These are phyloP conservation scores for Hanseniaspora gamundiae DNA, from an alignment of 1,139 yeast species.

Conservation along the genomic window DNA sequence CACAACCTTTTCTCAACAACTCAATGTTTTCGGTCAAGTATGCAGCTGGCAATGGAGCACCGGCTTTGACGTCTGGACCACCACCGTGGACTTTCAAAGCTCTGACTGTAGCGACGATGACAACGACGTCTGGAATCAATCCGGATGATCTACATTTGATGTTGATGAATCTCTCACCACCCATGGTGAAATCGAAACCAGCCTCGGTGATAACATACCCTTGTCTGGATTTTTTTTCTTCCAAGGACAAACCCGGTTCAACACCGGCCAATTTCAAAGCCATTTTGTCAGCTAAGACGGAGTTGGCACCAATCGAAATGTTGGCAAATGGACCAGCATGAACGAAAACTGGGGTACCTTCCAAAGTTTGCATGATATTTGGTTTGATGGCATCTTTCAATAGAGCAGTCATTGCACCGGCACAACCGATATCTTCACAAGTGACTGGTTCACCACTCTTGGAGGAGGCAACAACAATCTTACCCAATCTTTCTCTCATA, in stretches of 20 bases:
- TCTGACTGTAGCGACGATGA: slow-evolving; percentile 93
- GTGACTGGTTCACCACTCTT: slow-evolving; percentile 81
- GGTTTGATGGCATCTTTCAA: slow-evolving; percentile 97
- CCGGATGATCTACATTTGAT: slow-evolving; percentile 94
- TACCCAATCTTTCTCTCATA: slow-evolving; percentile 82
- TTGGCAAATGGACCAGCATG: slow-evolving; percentile 99
- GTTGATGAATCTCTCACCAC: slow-evolving; percentile 95
- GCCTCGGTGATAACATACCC: slow-evolving; percentile 97
- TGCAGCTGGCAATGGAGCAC: slow-evolving; percentile 78
- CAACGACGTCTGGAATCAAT: slow-evolving; percentile 80
- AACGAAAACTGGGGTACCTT: slow-evolving; percentile 95
- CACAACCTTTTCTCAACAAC: slow-evolving; percentile 70
- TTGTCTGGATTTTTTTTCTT: slow-evolving; percentile 46
- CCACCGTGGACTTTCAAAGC: slow-evolving; percentile 98
- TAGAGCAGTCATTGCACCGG: slow-evolving; percentile 92
- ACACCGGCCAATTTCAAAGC: slow-evolving; percentile 89
- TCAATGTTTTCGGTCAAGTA: slow-evolving; percentile 82
- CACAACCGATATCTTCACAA: slow-evolving; percentile 93
- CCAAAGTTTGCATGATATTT: slow-evolving; percentile 93
- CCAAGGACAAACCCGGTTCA: slow-evolving; percentile 34
- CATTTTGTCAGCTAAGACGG: slow-evolving; percentile 89
- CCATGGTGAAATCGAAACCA: slow-evolving; percentile 98
- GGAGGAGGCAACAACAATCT: slow-evolving; percentile 81
- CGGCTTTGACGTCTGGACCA: slow-evolving; percentile 96
- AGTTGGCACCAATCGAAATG: slow-evolving; percentile 92